Evolutionary conservation across 768 basidiomycete genomes (phyloP), one percentile per base, ranked within the genome.

Genomic region (Steccherinum ochraceum): DNA sequence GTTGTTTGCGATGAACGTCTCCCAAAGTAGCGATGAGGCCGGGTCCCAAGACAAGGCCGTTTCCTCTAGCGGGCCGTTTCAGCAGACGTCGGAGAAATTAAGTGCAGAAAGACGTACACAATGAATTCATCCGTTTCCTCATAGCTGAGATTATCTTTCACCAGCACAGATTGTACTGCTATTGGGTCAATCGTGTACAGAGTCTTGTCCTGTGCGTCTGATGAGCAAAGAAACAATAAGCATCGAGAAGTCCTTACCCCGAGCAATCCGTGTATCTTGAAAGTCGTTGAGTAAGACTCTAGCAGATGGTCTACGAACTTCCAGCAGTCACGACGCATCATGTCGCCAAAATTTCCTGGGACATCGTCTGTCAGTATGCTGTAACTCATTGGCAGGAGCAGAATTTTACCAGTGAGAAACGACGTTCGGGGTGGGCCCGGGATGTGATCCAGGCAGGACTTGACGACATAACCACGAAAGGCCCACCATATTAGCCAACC

Each of bases 281-380:
- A 52, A 5, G 71, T 63, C 3, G 61, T 56, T 7, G 55, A 52
- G 68, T 71, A 77, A 20, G 57, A 66, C 44, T 60, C 47, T 5
- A 64, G 53, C 24, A 74, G 58, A 12, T 60, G 54, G 13, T 58
- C 50, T 51, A 75, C 69, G 51, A 67, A 76, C 4, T 61, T 62
- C 71, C 69, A 72, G 5, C 60, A 65, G 48, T 70, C 57, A 1
- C 58, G 48, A 35, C 16, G 7, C 16, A 35, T 35, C 30, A 35
- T 7, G 7, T 35, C 30, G 16, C 30, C 30, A 16, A 35, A 35
- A 35, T 35, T 35, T 35, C 30, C 30, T 35, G 16, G 7, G 16
- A 35, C 30, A 16, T 35, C 16, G 30, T 7, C 7, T 35, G 30
- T 7, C 16, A 16, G 16, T 7, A 35, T 35, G 16, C 7, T 7